Evolutionary conservation across 495 filamentous ascomycete genomes (phyloP).

Genomic region (Beverwykella pulmonaria): DNA sequence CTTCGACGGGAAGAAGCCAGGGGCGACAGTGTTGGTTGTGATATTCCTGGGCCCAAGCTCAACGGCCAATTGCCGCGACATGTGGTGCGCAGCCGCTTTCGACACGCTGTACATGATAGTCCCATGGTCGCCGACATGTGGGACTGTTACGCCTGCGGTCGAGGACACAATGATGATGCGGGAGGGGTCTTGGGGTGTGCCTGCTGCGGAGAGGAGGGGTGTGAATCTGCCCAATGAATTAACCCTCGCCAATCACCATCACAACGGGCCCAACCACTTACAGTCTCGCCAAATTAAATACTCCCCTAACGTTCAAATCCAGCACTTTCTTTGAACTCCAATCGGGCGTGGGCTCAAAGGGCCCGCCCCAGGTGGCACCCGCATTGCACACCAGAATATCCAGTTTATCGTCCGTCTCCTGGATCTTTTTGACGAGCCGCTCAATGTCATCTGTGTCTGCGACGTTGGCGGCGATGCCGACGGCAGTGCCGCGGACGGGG

Average conservation of each 20-base stretch:
- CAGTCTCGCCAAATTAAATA: conserved; percentile 46
- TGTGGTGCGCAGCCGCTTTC: conserved; percentile 51
- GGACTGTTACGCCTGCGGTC: conserved; percentile 47
- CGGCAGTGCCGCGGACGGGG: conserved; percentile 44
- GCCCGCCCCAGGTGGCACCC: conserved; percentile 50
- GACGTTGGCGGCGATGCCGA: conserved; percentile 51
- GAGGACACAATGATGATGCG: conserved; percentile 48
- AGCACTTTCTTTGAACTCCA: conserved; percentile 47
- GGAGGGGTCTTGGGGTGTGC: conserved; percentile 44
- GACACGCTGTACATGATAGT: conserved; percentile 53
- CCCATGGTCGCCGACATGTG: conserved; percentile 49
- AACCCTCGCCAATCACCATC: not conserved
- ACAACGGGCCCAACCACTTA: conserved; percentile 2
- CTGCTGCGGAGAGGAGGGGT: conserved; percentile 44
- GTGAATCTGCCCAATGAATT: conserved; percentile 36
- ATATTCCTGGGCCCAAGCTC: conserved; percentile 50
- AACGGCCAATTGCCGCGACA: conserved; percentile 47
- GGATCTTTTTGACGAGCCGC: conserved; percentile 44
- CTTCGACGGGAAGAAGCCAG: conserved; percentile 52
- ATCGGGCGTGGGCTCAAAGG: conserved; percentile 50
- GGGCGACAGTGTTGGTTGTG: conserved; percentile 50
- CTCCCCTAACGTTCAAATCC: conserved; percentile 51
- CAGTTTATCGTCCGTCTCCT: conserved; percentile 43
- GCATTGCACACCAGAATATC: conserved; percentile 52
- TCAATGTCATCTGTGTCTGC: conserved; percentile 47